Percentiles rank a stretch among this genome's conserved stretches.
phyloP scores from a whole-genome alignment of 2,329 filamentous ascomycete genomes.

The Peltaster fructicola region DNA sequence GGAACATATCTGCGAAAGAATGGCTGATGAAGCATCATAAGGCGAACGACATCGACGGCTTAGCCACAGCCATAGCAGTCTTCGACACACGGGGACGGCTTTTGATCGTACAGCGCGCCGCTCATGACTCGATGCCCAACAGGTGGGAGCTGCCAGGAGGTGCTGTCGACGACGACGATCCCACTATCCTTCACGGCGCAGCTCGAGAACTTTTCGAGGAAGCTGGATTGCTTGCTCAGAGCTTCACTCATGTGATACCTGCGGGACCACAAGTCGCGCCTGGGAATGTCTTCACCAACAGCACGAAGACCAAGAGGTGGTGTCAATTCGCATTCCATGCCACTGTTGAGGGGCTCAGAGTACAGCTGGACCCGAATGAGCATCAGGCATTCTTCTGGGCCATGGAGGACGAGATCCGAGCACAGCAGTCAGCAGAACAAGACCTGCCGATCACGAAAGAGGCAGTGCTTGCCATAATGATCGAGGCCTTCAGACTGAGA shows the following conservation, averaged over 20 bases:
- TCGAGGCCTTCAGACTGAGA: too few relatives aligned
- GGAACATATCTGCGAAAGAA: too few relatives aligned
- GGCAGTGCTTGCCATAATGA: too few relatives aligned
- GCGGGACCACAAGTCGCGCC: conserved; percentile 4
- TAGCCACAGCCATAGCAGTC: too few relatives aligned
- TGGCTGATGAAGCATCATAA: too few relatives aligned
- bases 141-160: conserved; percentile 35
- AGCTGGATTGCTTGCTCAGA: conserved; percentile 21
- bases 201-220: conserved; percentile 34
- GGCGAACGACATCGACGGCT: too few relatives aligned
- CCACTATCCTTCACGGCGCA: conserved; percentile 25
- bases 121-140: conserved; percentile 20
- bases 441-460: too few relatives aligned
- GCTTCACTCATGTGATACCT: conserved; percentile 12
- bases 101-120: conserved; percentile 31
- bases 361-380: conserved; percentile 23
- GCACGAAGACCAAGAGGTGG: conserved; percentile 1
- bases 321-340: conserved; percentile 5
- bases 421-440: too few relatives aligned
- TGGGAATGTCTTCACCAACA: conserved; percentile 3
- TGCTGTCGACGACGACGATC: conserved; percentile 26
- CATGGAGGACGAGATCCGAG: conserved; percentile 22
- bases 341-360: conserved; percentile 1
- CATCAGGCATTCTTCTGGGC: conserved; percentile 25
- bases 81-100: too few relatives aligned